Conservation (phyloP, 208 protist genomes). For the Paratrypanosoma confusum region DNA sequence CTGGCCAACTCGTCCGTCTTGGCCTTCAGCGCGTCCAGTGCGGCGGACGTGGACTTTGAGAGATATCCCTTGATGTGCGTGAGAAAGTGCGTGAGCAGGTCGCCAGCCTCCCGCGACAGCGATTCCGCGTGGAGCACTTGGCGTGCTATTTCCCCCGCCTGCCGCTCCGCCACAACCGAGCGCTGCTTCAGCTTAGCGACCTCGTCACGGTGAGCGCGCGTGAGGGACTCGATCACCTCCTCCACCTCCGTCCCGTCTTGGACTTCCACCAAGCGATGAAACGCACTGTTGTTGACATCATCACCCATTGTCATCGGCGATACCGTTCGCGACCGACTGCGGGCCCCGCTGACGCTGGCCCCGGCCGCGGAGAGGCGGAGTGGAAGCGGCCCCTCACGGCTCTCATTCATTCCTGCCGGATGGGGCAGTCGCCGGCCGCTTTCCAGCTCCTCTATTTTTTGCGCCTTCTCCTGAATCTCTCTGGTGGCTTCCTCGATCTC, state of each 20-base stretch:
- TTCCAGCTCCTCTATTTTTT: background rate
- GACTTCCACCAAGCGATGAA: conserved; percentile 2
- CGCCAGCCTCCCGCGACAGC: too few relatives aligned
- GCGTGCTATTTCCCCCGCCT: background rate
- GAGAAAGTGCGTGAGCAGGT: too few relatives aligned
- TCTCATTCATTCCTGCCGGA: background rate
- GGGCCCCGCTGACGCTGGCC: background rate
- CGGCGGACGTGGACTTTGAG: too few relatives aligned
- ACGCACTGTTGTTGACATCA: conserved; percentile 1
- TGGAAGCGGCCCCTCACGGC: background rate
- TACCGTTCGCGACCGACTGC: background rate
- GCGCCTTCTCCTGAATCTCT: background rate
- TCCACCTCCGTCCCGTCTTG: conserved; percentile 9
- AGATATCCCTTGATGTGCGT: too few relatives aligned
- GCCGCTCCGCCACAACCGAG: background rate
- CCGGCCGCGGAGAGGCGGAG: background rate
- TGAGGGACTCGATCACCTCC: conserved; percentile 8
- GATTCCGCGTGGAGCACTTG: too few relatives aligned
- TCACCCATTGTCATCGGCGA: background rate
- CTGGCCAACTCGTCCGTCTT: too few relatives aligned
- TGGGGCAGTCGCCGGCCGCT: background rate
- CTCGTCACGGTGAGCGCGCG: conserved; percentile 7
- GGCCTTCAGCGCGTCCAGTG: too few relatives aligned
- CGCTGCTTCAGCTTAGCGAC: conserved; percentile 1
- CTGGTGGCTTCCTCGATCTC: too few relatives aligned